Evolutionary conservation across 2,329 filamentous ascomycete genomes (phyloP), one percentile per base, ranked within the genome.

Genomic region (Escovopsis sp.): DNA sequence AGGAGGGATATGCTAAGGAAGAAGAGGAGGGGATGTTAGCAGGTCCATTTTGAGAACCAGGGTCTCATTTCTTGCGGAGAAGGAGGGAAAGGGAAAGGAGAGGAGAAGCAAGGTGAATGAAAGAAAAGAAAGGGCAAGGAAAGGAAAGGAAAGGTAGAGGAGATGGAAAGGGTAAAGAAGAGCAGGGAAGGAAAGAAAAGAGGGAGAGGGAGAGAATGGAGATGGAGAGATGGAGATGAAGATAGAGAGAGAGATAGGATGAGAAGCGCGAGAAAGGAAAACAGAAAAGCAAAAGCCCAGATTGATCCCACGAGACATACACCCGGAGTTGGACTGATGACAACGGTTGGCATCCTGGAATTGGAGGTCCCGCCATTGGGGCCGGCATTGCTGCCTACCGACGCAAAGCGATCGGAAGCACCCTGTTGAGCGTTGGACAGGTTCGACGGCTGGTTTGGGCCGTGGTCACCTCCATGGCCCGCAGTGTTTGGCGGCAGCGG

Each of bases 251-350:
- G 18, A 33, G 12, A 39, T 33, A 41, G 39, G 19, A 32, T 15
- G 36, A 18, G 45, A 48, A 26, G 44, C 34, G 40, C 43, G 47
- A 46, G 44, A 42, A 36, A 36, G 44, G 41, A 46, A 41, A 32
- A 32, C 8, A 32, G 11, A 9, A 32, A 32, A 32, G 28, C 28
- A 32, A 46, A 40, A 48, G 42, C 47, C 49, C 50, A 67, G 15
- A 26, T 8, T 37, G 28, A 32, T 32, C 38, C 26, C 37, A 36
- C 36, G 35, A 37, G 33, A 47, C 82, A 70, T 73, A 91, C 85
- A 53, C 88, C 87, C 61, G 85, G 84, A 58, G 89, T 96, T 42
- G 88, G 88, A 63, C 87, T 95, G 62, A 96, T 91, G 52, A 95
- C 77, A 46, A 96, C 88, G 55, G 85, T 93, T 19, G 89, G 81